A percentile compares a stretch with the other conserved stretches of the same genome.
phyloP scores from a whole-genome alignment of 371 early-diverging fungal species.

The Actinomucor elegans region DNA sequence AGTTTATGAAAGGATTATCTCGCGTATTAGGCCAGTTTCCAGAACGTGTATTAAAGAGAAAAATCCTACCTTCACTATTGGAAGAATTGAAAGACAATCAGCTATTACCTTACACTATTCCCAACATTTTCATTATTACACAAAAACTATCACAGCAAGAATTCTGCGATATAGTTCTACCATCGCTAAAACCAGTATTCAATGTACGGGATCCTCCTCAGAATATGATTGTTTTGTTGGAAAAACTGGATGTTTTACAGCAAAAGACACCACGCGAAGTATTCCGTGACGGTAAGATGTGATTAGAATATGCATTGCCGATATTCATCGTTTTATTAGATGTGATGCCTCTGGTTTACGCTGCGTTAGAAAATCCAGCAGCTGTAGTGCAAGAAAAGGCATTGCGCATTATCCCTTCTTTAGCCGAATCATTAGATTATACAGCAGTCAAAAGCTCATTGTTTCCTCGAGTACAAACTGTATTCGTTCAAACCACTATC shows the following conservation, averaged over 20 bases:
- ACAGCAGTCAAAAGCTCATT: slow-evolving; percentile 69
- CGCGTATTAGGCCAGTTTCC: slow-evolving; percentile 75
- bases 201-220: slow-evolving; percentile 62
- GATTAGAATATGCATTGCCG: no score
- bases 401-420: slow-evolving; percentile 62
- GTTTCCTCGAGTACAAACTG: slow-evolving; percentile 72
- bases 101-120: slow-evolving; percentile 72
- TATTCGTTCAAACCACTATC: slow-evolving; percentile 69
- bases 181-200: slow-evolving; percentile 66
- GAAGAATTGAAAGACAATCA: slow-evolving; percentile 74
- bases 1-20: slow-evolving; percentile 78
- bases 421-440: slow-evolving; percentile 68
- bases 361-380: slow-evolving; percentile 63
- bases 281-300: slow-evolving; percentile 57
- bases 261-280: slow-evolving; percentile 60
- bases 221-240: slow-evolving; percentile 64
- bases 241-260: slow-evolving; percentile 62
- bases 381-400: slow-evolving; percentile 79
- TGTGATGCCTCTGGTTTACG: slow-evolving; percentile 77
- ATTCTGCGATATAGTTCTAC: slow-evolving; percentile 63
- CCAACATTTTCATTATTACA: slow-evolving; percentile 70
- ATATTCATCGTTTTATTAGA: slow-evolving; percentile 31
- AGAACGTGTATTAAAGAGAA: slow-evolving; percentile 63
- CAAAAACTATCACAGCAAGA: slow-evolving; percentile 64
- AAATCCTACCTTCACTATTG: slow-evolving; percentile 74